Percentiles rank a stretch among this genome's conserved stretches.
Conservation (phyloP, 306 rosid genomes). For the Prunus armeniaca region DNA sequence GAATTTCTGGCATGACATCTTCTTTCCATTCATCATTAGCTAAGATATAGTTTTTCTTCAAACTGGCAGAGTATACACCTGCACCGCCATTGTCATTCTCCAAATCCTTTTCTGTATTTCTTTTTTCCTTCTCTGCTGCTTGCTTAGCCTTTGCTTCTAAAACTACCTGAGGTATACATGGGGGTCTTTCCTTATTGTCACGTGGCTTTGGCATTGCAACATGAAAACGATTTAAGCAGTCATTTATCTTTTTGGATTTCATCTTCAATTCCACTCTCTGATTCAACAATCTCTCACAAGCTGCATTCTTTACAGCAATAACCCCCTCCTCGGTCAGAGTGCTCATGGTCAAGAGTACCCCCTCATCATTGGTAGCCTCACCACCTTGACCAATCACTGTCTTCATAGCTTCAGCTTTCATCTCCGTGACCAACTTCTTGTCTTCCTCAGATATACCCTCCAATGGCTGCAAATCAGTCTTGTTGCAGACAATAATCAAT, state of each 20-base stretch:
- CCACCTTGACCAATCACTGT: conserved; percentile 76
- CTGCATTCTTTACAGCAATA: conserved; percentile 77
- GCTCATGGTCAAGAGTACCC: conserved; percentile 79
- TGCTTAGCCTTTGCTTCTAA: conserved; percentile 62
- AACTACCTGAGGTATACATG: conserved; percentile 72
- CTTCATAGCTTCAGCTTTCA: conserved; percentile 82
- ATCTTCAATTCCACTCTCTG: conserved; percentile 84
- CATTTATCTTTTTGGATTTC: conserved; percentile 76
- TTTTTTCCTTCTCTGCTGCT: conserved; percentile 59
- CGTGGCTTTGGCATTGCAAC: conserved; percentile 78
- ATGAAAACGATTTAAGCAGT: conserved; percentile 73
- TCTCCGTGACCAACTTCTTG: conserved; percentile 66
- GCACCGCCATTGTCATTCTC: conserved; percentile 94
- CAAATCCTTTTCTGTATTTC: conserved; percentile 67
- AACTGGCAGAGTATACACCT: conserved; percentile 79
- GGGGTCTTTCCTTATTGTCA: conserved; percentile 73
- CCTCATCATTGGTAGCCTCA: conserved; percentile 52
- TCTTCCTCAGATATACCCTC: conserved; percentile 79
- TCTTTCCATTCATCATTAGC: conserved; percentile 91
- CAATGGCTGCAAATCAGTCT: conserved; percentile 80
- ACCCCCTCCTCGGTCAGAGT: conserved; percentile 83
- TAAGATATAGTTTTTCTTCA: conserved; percentile 66
- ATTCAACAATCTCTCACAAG: conserved; percentile 72
- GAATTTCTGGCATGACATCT: conserved; percentile 75
- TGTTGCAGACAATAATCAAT: conserved; percentile 50